Base-by-base conservation (phyloP, 1,139 yeast genomes). In the Yamadazyma songkhlaensis region DNA sequence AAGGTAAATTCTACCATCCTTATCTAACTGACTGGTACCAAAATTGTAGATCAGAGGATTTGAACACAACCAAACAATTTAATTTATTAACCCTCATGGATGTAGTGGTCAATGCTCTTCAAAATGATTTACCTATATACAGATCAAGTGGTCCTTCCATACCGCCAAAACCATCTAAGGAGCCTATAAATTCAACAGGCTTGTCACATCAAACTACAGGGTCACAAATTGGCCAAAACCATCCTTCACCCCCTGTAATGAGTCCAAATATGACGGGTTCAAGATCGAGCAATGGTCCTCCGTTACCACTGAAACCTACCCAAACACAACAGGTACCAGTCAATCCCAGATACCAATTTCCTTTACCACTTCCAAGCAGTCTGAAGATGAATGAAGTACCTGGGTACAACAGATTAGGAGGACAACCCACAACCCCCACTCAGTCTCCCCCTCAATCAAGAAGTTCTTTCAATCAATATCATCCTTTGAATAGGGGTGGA, bases 1-100 rank as follows among this genome's bases (percentile, higher is more conserved):
- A 74, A 55, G 96, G 96, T 2, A 60, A 66, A 34, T 73, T 88
- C 41, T 85, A 82, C 54, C 84, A 84, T 48, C 94, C 95, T 0
- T 74, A 72, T 40, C 57, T 86, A 34, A 60, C 81, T 1, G 62
- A 64, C 23, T 87, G 96, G 96, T 55, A 46, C 37, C 47, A 52
- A 9, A 50, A 54, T 24, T 51, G 59, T 39, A 32, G 29, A 2
- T 27, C 43, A 10, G 34, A 35, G 6, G 41, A 49, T 14, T 32
- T 33, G 2, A 40, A 35, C 6, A 23, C 46, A 4, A 35, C 43
- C 4, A 38, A 36, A 3, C 43, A 41, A 21, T 77, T 61, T 43
- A 68, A 64, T 39, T 50, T 82, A 30, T 35, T 64, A 9, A 64
- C 54, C 27, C 53, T 77, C 39, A 51, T 70, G 12, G 54, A 54